Conservation (phyloP, 78 protist genomes). For the slime mould (Dictyostelium discoideum) region DNA sequence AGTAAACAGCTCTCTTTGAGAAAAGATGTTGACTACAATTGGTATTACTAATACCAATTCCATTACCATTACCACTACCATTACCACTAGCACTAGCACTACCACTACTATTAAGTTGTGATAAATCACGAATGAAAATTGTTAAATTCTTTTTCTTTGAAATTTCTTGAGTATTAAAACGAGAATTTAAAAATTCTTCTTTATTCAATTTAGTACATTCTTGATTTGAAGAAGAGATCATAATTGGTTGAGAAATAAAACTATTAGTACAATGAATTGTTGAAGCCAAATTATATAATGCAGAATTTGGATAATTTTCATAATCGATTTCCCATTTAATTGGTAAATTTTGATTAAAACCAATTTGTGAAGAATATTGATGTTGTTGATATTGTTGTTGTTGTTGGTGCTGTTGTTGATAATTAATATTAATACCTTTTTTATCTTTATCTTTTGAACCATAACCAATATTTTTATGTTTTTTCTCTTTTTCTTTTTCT, state of each 20-base stretch:
- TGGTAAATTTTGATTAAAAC: background rate
- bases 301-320: background rate
- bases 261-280: background rate
- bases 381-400: background rate
- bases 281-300: background rate
- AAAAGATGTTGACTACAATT: slow-evolving; percentile 60
- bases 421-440: background rate
- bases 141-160: slow-evolving; percentile 17
- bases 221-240: background rate
- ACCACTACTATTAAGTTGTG: background rate
- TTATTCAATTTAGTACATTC: background rate
- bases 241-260: background rate
- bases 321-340: slow-evolving; percentile 29
- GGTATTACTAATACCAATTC: background rate
- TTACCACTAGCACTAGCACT: background rate
- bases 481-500: background rate
- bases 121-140: slow-evolving; percentile 39
- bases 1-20: slow-evolving; percentile 22
- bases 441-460: background rate
- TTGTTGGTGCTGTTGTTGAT: background rate
- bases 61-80: background rate
- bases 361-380: background rate
- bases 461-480: background rate
- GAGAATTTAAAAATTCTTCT: background rate
- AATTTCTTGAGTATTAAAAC: background rate